phyloP scores from a whole-genome alignment of 768 basidiomycete genomes.

The Leucocoprinus sp. region DNA sequence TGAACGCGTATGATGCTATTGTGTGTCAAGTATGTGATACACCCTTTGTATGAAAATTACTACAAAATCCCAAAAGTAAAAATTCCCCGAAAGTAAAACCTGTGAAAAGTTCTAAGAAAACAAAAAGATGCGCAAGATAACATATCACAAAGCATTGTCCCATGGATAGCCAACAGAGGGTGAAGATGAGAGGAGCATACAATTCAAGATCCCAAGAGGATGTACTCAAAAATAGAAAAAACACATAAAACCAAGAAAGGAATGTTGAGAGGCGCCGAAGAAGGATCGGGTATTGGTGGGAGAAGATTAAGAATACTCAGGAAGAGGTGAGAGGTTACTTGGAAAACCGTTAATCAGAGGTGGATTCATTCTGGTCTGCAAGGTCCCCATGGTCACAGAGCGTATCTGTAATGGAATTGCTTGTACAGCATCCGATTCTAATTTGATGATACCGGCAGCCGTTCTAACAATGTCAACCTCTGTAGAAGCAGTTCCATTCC shows the following conservation, averaged over 20 bases:
- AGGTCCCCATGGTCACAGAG: constrained; percentile 16
- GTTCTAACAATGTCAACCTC: constrained; percentile 79
- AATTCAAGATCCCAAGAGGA: constrained; percentile 1
- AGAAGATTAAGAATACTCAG: constrained; percentile 31
- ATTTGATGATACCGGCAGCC: constrained; percentile 45
- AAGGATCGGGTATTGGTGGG: background rate
- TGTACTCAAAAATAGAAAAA: constrained; percentile 13
- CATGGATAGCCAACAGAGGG: constrained; percentile 15
- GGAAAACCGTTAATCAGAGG: constrained; percentile 17
- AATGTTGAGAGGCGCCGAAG: constrained; percentile 14
- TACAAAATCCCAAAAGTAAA: constrained; percentile 16
- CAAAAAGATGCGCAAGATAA: constrained; percentile 10
- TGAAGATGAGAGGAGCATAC: constrained; percentile 4
- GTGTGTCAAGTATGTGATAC: constrained; percentile 43
- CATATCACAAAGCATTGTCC: constrained; percentile 16
- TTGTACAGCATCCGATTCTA: constrained; percentile 20
- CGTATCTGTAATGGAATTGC: constrained; percentile 15
- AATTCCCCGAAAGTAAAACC: constrained; percentile 13
- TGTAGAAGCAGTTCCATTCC: constrained; percentile 61
- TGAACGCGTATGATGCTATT: constrained; percentile 35
- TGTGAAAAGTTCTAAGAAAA: constrained; percentile 9
- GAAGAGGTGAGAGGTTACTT: constrained; percentile 29
- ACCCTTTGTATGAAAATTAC: constrained; percentile 26
- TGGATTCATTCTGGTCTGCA: constrained; percentile 17
- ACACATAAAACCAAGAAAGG: constrained; percentile 19